Percentiles rank a stretch among this genome's conserved stretches.
Evolutionary conservation across 2,329 filamentous ascomycete species (phyloP).

Genomic region (Chrysoporthe deuterocubensis): DNA sequence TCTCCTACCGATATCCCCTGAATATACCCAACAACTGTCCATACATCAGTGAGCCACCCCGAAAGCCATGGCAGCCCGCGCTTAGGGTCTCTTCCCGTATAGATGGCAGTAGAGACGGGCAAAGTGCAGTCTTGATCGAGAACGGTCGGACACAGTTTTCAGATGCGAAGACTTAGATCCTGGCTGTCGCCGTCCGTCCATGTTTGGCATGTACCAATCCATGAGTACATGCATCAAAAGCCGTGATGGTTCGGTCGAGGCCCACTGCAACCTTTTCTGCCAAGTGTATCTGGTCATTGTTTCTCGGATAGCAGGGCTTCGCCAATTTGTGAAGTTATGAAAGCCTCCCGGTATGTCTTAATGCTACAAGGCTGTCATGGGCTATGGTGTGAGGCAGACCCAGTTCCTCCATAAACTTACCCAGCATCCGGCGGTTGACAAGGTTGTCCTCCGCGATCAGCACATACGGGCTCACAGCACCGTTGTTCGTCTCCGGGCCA

Average conservation of each 20-base stretch:
- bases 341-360: not conserved
- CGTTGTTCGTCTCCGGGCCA: not conserved
- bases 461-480: not conserved
- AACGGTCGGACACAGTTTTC: slow-evolving; percentile 42
- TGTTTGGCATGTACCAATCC: slow-evolving; percentile 61
- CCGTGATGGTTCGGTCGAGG: slow-evolving; percentile 23
- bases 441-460: not conserved
- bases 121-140: slow-evolving; percentile 55
- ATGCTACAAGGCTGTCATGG: not conserved
- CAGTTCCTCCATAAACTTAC: not conserved
- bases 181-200: slow-evolving; percentile 54
- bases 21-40: slow-evolving; percentile 46
- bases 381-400: not conserved
- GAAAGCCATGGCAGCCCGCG: slow-evolving; percentile 53
- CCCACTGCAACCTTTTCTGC: not conserved
- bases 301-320: not conserved
- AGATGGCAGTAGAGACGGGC: slow-evolving; percentile 52
- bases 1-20: not conserved
- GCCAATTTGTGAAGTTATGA: not conserved
- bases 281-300: not conserved
- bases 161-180: slow-evolving; percentile 53
- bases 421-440: not conserved
- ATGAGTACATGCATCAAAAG: slow-evolving; percentile 44
- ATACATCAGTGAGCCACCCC: slow-evolving; percentile 55
- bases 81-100: slow-evolving; percentile 53